Base-by-base conservation (phyloP, 148 eudicot genomes). In the Chenopodium album region DNA sequence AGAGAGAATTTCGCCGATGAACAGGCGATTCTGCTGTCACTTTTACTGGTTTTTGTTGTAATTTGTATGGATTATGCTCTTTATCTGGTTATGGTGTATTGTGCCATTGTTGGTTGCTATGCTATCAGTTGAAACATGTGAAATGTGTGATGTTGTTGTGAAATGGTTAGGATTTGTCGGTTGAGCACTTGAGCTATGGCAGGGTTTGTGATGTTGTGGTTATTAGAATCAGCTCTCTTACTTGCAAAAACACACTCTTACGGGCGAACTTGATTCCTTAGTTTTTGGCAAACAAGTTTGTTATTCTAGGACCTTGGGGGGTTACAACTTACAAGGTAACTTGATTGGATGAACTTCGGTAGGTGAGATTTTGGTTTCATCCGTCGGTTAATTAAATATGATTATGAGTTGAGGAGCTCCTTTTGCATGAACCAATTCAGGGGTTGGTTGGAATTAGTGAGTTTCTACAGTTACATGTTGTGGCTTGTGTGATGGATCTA, bases 321-420 rank as follows among this genome's bases (percentile, higher is more conserved):
- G 12, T 46, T 26, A 26, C 26, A 26, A 26, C 26, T 26, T 44
- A n/a, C 3, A 8, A 46, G 76, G 26, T 47, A 48, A 23, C 76
- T 10, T 73, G 19, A 50, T 73, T 73, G 10, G 54, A 2, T 41
- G 54, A 71, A 28, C 29, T 71, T 34, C 29, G 28, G 75, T 46
- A 72, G 63, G 77, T 28, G 77, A 52, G 47, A 48, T 26, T 50
- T 52, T 74, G 63, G 29, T 72, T 41, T n/a, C 16, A 23, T 72
- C 50, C n/a, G 26, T 44, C 10, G 31, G 56, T 72, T 72, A 46
- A 26, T 71, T 50, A 72, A 22, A 46, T 46, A 22, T 19, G 75
- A 0, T 44, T 72, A 41, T 72, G 29, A 37, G 75, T 71, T 71
- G 52, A 22, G 62, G 19, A 48, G 28, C n/a, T 47, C 14, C 56